Evolutionary conservation across 192 early-diverging fungal species (phyloP), one percentile per base, ranked within the genome.

Genomic region (Entomortierella chlamydospora): DNA sequence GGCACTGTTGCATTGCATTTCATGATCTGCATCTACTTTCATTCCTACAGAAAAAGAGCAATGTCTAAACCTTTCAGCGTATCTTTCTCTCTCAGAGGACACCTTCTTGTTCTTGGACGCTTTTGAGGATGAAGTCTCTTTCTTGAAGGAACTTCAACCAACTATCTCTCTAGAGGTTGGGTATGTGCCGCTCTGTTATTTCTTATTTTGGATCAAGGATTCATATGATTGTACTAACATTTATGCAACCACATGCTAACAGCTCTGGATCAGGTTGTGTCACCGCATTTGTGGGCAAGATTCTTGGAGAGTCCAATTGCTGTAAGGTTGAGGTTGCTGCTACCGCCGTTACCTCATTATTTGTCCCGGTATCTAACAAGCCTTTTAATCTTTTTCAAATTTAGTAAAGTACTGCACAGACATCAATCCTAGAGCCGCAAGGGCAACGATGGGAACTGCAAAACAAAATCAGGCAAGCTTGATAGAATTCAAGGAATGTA

Each of bases 21-120:
- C 45, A 47, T 2, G 20, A 20, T 47, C 15, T 47, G 12, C 15
- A 12, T 20, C 15, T 56, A 29, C 25, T 30, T 20, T 20, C 15
- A 20, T 12, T 47, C 45, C 15, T 47, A 10, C 34, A 51, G 68
- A 29, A 28, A 47, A 43, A 30, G n/a, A n/a, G n/a, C n/a, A 17
- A 17, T 53, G 22, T 49, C 50, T 59, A 4, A 26, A 63, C 23
- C 25, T 34, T 10, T 30, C 45, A 25, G 28, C 37, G 17, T 39
- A 11, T n/a, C 58, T 51, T 29, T 41, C 23, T n/a, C n/a, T n/a
- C 25, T 29, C 57, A 92, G 96, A 99, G 86, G 97, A 99, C 79
- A 95, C 95, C 0, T 99, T 97, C 72, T 81, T 99, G 53, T 83
- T 99, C 20, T 83, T 99, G 29, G 96, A 98, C 76, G 93, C 94